Conservation (phyloP, 495 filamentous ascomycete genomes). For the Talaromyces ruber region DNA sequence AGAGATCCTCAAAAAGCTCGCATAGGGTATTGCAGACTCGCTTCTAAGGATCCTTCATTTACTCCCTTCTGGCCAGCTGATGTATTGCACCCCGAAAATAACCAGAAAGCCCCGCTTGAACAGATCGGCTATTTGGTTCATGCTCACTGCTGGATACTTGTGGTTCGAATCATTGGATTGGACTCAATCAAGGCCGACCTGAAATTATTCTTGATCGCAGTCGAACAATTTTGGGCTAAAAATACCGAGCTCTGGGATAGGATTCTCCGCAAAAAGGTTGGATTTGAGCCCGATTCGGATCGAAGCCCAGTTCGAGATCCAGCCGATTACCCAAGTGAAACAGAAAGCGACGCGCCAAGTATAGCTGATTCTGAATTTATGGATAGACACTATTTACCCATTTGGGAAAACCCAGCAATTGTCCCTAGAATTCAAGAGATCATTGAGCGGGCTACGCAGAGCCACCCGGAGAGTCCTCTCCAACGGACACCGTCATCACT, state of each 20-base stretch:
- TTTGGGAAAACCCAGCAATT: slow-evolving; percentile 1
- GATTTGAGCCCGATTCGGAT: not conserved
- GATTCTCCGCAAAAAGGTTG: not conserved
- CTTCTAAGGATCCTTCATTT: not conserved
- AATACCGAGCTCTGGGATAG: not conserved
- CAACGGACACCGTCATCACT: not conserved
- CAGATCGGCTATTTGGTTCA: slow-evolving; percentile 2
- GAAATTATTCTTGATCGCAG: not conserved
- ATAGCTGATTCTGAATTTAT: not conserved
- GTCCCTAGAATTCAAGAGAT: slow-evolving; percentile 1
- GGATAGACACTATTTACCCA: not conserved
- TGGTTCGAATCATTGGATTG: not conserved
- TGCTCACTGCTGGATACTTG: slow-evolving; percentile 4
- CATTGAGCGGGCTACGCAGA: slow-evolving; percentile 1
- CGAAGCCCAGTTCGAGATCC: not conserved
- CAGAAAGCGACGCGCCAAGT: no score
- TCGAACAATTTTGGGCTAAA: slow-evolving; percentile 1
- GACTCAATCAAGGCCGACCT: not conserved
- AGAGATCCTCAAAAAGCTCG: not conserved
- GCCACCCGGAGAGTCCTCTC: not conserved
- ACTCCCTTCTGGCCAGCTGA: not conserved
- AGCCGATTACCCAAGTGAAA: no score
- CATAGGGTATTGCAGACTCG: not conserved
- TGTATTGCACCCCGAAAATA: not conserved
- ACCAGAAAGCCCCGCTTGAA: not conserved